Evolutionary conservation across 805 yeast genomes (phyloP).

Genomic region (Candida lessepsii): DNA sequence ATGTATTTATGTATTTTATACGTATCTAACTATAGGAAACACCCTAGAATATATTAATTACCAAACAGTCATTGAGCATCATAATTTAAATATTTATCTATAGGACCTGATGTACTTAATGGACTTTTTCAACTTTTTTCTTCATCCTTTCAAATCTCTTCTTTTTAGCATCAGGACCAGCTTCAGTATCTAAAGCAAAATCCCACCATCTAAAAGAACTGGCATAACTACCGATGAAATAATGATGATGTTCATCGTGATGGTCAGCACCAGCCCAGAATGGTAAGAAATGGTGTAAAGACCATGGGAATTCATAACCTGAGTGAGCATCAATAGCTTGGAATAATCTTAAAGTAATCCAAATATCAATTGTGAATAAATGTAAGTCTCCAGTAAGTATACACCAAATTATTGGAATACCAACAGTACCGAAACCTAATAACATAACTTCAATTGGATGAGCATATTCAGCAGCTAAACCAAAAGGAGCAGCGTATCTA

Average conservation of each 20-base stretch:
- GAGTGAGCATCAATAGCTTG: slow-evolving; percentile 64
- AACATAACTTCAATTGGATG: slow-evolving; percentile 59
- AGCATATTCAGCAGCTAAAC: slow-evolving; percentile 60
- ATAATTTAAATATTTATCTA: too few species aligned
- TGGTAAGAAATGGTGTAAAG: slow-evolving; percentile 54
- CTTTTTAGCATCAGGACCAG: slow-evolving; percentile 53
- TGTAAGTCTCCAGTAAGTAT: slow-evolving; percentile 47
- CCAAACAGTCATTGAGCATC: too few species aligned
- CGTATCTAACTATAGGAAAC: too few species aligned
- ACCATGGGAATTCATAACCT: slow-evolving; percentile 64
- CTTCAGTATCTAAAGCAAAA: slow-evolving; percentile 49
- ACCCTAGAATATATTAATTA: too few species aligned
- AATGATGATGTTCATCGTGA: slow-evolving; percentile 61
- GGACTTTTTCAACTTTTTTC: slow-evolving; percentile 35
- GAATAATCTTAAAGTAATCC: slow-evolving; percentile 53
- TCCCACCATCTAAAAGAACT: slow-evolving; percentile 62
- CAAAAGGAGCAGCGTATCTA: slow-evolving; percentile 62
- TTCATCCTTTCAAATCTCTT: slow-evolving; percentile 46
- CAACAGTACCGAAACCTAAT: slow-evolving; percentile 59
- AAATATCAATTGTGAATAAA: slow-evolving; percentile 50
- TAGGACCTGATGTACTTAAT: slow-evolving; percentile 1
- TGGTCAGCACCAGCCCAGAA: slow-evolving; percentile 68
- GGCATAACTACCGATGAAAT: slow-evolving; percentile 58
- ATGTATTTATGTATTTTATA: too few species aligned
- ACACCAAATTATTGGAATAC: slow-evolving; percentile 57